Evolutionary conservation across 1,284 basidiomycete genomes (phyloP), one percentile per base, ranked within the genome.

Genomic region (Rhizoctonia solani): DNA sequence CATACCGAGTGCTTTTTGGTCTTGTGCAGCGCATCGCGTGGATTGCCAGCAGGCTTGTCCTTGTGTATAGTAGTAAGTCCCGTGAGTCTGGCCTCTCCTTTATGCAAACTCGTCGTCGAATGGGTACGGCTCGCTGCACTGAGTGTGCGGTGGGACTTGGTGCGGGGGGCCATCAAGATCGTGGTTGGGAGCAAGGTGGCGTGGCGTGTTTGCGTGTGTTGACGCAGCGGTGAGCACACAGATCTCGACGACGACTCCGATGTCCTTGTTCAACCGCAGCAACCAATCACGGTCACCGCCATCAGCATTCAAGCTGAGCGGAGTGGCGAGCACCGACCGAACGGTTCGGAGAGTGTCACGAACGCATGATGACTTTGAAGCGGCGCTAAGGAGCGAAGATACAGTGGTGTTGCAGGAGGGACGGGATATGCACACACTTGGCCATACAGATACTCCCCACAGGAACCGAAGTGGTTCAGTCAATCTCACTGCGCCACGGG

Each of bases 321-420:
- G 47, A 8, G 59, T 63, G 30, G 52, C 59, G 3, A 52, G 46
- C 27, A 34, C 59, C 8, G 59, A 63, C 59, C 47, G 59, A 1
- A 34, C 59, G 13, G 47, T 52, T 16, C 59, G 59, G 23, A 21
- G 59, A n/a, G 37, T 39, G 1, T 46, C 44, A 19, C 44, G 88
- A 47, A 85, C 86, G 37, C 88, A 89, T 76, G 79, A 87, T 74
- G 88, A 90, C 74, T 92, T 92, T 72, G 90, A 92, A 77, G 83
- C 87, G 72, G 89, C 87, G 14, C 76, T 92, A 69, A 81, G 80
- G 68, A 78, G 79, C 14, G 83, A 85, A 49, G 86, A 83, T 29
- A 92, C 90, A 1, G 82, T 90, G 13, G 71, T 83, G 54, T 78
- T 92, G 54, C 83, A 80, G 69, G 88, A 92, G 75, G 84, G 87